A percentile compares a stretch with the other conserved stretches of the same genome.
phyloP scores from a whole-genome alignment of 208 protist genomes.

The Giardia duodenalis region DNA sequence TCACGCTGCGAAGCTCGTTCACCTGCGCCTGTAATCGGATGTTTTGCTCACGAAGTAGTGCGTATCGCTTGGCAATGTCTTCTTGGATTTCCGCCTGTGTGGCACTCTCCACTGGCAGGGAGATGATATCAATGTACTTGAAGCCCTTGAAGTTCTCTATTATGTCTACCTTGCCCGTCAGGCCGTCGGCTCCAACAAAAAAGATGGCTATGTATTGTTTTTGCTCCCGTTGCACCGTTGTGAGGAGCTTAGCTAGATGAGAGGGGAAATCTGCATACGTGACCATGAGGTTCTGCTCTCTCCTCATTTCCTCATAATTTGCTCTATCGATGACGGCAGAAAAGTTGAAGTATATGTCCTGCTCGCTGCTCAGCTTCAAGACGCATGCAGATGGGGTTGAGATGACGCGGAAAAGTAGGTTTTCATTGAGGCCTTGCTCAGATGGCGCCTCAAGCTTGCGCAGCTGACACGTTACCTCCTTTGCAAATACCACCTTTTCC shows the following conservation, averaged over 20 bases:
- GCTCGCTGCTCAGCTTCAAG: not conserved
- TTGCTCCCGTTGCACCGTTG: not conserved
- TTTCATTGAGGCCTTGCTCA: not conserved
- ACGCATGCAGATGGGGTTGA: not conserved
- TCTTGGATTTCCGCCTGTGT: not conserved
- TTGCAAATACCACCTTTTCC: not conserved
- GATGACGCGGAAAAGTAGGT: not conserved
- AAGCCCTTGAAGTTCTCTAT: conserved; percentile 1
- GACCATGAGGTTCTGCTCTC: not conserved
- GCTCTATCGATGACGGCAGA: not conserved
- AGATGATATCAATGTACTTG: not conserved
- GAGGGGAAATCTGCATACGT: not conserved
- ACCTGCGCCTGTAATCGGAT: not conserved
- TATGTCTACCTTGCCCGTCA: not conserved
- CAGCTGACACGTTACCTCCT: conserved; percentile 1
- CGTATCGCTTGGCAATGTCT: not conserved
- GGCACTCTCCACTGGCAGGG: not conserved
- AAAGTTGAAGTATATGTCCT: not conserved
- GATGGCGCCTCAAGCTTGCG: not conserved
- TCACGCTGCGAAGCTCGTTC: not conserved
- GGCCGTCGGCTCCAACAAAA: not conserved
- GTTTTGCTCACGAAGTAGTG: not conserved
- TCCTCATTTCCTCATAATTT: not conserved
- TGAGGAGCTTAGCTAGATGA: not conserved
- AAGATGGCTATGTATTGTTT: not conserved